Percentiles rank a stretch among this genome's conserved stretches.
Evolutionary conservation across 306 rosid genomes (phyloP).

Genomic region (Quercus variabilis): DNA sequence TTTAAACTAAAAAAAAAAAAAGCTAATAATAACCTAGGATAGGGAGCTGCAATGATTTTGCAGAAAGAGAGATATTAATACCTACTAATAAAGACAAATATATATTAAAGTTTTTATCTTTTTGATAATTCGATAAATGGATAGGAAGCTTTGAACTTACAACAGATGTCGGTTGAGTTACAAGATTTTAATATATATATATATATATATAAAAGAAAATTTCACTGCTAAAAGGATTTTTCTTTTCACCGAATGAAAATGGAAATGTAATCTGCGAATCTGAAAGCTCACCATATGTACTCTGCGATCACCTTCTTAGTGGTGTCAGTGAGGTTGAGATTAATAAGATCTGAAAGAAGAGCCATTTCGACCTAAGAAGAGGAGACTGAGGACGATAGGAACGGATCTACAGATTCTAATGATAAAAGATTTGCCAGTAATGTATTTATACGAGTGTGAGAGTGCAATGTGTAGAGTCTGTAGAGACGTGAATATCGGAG

Average conservation of each 20-base stretch:
- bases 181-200: no score
- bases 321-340: conserved; percentile 44
- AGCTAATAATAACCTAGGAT: neutral
- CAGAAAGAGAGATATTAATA: no score
- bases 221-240: neutral
- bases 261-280: neutral
- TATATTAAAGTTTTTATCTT: no score
- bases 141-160: no score
- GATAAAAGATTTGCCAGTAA: no score
- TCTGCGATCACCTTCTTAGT: conserved; percentile 54
- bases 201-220: neutral
- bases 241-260: neutral
- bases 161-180: no score
- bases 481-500: neutral
- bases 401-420: no score
- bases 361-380: conserved; percentile 23
- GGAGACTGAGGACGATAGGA: no score
- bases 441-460: neutral
- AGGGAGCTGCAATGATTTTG: neutral
- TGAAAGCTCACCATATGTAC: conserved; percentile 59
- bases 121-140: no score
- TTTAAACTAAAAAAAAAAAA: neutral
- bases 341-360: conserved; percentile 47
- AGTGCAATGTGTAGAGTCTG: neutral
- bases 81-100: no score